phyloP scores from a whole-genome alignment of 306 rosid genomes.

The Styphnolobium japonicum region DNA sequence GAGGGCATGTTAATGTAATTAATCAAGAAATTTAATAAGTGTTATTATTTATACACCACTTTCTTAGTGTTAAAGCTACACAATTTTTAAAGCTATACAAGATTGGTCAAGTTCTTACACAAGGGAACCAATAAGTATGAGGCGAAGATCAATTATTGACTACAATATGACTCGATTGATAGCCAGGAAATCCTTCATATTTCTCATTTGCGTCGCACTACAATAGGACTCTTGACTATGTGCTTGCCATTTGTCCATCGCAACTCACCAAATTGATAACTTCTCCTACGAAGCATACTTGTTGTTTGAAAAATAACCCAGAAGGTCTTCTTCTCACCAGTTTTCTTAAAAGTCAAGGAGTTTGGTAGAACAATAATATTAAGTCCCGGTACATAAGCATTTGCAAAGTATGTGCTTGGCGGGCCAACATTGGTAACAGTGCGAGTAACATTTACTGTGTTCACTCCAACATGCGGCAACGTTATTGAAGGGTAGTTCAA shows the following conservation, averaged over 20 bases:
- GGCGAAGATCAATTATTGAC: too few relatives aligned
- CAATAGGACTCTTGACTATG: slow-evolving; percentile 47
- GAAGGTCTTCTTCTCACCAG: slow-evolving; percentile 52
- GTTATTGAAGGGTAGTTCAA: slow-evolving; percentile 66
- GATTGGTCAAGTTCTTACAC: too few relatives aligned
- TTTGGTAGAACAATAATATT: slow-evolving; percentile 33
- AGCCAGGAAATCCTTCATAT: too few relatives aligned
- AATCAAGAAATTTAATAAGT: too few relatives aligned
- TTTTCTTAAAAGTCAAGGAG: slow-evolving; percentile 29
- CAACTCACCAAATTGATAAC: background rate
- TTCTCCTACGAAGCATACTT: background rate
- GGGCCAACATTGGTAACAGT: slow-evolving; percentile 56
- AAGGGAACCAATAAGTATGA: too few relatives aligned
- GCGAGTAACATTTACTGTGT: slow-evolving; percentile 27
- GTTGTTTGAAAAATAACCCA: slow-evolving; percentile 27
- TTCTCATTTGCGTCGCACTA: slow-evolving; percentile 7
- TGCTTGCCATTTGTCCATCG: slow-evolving; percentile 51
- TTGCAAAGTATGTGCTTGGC: slow-evolving; percentile 40
- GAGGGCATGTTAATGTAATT: too few relatives aligned
- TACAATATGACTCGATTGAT: too few relatives aligned
- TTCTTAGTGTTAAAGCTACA: too few relatives aligned
- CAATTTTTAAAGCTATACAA: too few relatives aligned
- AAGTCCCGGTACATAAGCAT: slow-evolving; percentile 32
- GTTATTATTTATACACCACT: too few relatives aligned
- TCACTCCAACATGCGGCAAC: slow-evolving; percentile 25